Evolutionary conservation across 2,329 filamentous ascomycete species (phyloP), one percentile per base, ranked within the genome.

Genomic region (Paramyrothecium sp.): DNA sequence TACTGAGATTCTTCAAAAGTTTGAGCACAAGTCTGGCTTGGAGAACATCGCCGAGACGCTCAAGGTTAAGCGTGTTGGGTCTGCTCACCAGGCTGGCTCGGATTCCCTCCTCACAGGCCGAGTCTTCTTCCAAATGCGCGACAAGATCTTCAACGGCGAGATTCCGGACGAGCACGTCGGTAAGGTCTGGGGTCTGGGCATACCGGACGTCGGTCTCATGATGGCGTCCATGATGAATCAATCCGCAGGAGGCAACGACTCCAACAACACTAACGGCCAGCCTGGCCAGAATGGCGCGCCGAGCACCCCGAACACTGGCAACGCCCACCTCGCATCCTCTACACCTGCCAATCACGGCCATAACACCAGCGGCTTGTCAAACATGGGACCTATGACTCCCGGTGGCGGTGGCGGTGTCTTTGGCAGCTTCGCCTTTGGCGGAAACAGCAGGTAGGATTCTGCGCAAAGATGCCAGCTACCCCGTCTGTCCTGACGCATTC

Each of bases 1-100:
- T 17, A 80, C 83, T 22, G 89, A 92, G 68, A 89, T 97, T 57
- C 80, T 98, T 60, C 86, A 89, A 62, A 91, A 91, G 64, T 89
- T 97, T 56, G 93, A 95, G 67, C 88, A 91, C 66, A 97, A 97
- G 72, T 94, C 91, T 1, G 92, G 92, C 2, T 82, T 99, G 17
- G 93, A 97, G 72, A 92, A 95, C 72, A 91, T 98, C 63, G 94
- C 94, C 13, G 94, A 98, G 62, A 91, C 93, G 59, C 85, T 99
- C 60, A 94, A 92, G 67, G 89, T 97, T 57, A 92, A 95, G 76
- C 87, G 95, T 52, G 82, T 96, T 33, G 95, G 95, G 12, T 86
- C 88, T 34, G 90, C 92, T 54, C 95, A 99, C 72, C 93, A 96
- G 70, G 95, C 93, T 44, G 95, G 94, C 26, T 96, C 91, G 1